phyloP scores from a whole-genome alignment of 2,329 filamentous ascomycete species.

The Fusarium lateritium region DNA sequence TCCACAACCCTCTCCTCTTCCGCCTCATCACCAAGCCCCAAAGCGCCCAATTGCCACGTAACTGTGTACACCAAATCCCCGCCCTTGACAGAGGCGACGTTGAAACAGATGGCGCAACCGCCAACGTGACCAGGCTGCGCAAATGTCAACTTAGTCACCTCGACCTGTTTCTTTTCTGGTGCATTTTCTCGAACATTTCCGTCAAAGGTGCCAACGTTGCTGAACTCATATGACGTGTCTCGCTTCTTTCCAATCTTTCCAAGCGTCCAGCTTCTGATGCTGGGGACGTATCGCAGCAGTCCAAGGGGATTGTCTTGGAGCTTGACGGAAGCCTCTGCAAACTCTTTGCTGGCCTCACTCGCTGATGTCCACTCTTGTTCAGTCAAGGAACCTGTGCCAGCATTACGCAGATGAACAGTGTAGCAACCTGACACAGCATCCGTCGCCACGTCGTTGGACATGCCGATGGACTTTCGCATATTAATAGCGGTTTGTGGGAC shows the following conservation, averaged over 20 bases:
- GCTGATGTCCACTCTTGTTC: constrained; percentile 42
- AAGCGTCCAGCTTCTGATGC: constrained; percentile 43
- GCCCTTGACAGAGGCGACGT: constrained; percentile 39
- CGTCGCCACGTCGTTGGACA: constrained; percentile 35
- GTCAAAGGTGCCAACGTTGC: constrained; percentile 44
- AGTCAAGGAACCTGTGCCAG: constrained; percentile 21
- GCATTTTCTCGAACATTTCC: not conserved
- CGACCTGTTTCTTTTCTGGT: not conserved
- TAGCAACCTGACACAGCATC: constrained; percentile 40
- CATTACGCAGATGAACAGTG: constrained; percentile 17
- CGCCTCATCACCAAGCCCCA: constrained; percentile 36
- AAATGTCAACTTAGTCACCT: constrained; percentile 43
- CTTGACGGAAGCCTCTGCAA: constrained; percentile 27
- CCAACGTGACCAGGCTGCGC: constrained; percentile 42
- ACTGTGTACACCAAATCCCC: constrained; percentile 42
- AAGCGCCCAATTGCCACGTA: constrained; percentile 45
- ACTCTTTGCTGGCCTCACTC: constrained; percentile 21
- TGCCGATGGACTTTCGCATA: constrained; percentile 42
- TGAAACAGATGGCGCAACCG: constrained; percentile 42
- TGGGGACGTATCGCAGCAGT: constrained; percentile 41
- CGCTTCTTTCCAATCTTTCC: constrained; percentile 39
- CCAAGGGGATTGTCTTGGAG: constrained; percentile 43
- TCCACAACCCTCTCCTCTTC: constrained; percentile 41
- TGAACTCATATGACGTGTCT: constrained; percentile 45
- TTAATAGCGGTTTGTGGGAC: constrained; percentile 45